Evolutionary conservation across 2,329 filamentous ascomycete species (phyloP).

Genomic region (Pyrenochaeta sp.): DNA sequence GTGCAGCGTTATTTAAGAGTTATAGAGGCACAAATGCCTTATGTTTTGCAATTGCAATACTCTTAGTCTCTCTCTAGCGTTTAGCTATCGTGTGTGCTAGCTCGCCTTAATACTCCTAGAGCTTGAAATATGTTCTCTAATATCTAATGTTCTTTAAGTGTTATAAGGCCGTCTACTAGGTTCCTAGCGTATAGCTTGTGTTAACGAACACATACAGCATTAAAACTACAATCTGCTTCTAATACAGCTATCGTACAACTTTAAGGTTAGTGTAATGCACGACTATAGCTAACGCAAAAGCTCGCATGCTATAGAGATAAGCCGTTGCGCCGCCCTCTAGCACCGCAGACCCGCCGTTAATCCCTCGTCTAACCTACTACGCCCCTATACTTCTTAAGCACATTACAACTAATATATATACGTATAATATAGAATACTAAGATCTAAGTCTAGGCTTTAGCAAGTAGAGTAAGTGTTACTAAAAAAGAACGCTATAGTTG

Average conservation of each 20-base stretch:
- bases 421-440: conserved; percentile 21
- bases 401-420: conserved; percentile 14
- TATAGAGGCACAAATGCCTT: conserved; percentile 17
- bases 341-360: conserved; percentile 17
- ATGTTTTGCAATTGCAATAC: conserved; percentile 13
- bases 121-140: conserved; percentile 7
- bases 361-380: conserved; percentile 13
- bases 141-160: conserved; percentile 1
- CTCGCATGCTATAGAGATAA: conserved; percentile 15
- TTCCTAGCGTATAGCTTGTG: conserved; percentile 5
- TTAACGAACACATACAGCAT: conserved; percentile 11
- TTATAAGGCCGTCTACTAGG: too few species aligned
- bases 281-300: conserved; percentile 16
- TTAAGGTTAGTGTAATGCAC: conserved; percentile 15
- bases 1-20: conserved; percentile 15
- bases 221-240: conserved; percentile 10
- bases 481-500: conserved; percentile 10
- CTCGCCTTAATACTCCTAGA: conserved; percentile 9
- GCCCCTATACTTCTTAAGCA: conserved; percentile 14
- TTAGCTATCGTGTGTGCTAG: conserved; percentile 9
- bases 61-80: conserved; percentile 18
- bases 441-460: conserved; percentile 22
- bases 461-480: conserved; percentile 16
- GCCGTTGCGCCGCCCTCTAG: conserved; percentile 11
- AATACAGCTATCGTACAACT: conserved; percentile 14